Percentiles rank a stretch among this genome's conserved stretches.
These are phyloP conservation scores for Fusarium sp. DNA, from an alignment of 2,329 filamentous ascomycete genomes.

Conservation along the genomic window DNA sequence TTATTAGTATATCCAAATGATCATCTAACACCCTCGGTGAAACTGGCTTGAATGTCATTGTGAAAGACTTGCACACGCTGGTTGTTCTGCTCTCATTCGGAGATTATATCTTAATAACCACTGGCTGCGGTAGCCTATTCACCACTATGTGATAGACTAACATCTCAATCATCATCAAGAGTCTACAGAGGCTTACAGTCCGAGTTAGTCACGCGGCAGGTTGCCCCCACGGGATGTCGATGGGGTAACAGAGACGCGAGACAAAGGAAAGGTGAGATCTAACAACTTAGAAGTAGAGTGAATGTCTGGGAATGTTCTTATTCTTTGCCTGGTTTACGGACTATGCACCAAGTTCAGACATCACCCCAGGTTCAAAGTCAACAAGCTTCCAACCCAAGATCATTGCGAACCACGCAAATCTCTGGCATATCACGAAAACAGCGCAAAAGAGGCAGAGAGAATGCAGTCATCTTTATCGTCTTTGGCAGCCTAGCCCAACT, in stretches of 20 bases:
- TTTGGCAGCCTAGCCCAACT: slow-evolving; percentile 37
- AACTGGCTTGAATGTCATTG: too few relatives aligned
- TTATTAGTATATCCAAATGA: too few relatives aligned
- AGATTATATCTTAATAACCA: too few relatives aligned
- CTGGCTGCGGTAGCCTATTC: too few relatives aligned
- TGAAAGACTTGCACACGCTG: too few relatives aligned
- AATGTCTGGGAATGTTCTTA: too few relatives aligned
- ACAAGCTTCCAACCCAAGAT: not conserved
- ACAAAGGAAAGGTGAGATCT: too few relatives aligned
- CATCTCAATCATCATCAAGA: too few relatives aligned
- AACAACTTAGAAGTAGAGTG: too few relatives aligned
- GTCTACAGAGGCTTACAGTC: not conserved
- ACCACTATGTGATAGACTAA: too few relatives aligned
- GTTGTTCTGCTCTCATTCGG: too few relatives aligned
- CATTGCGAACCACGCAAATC: slow-evolving; percentile 28
- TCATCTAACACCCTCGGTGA: too few relatives aligned
- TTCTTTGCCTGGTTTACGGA: not conserved
- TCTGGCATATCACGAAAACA: slow-evolving; percentile 6
- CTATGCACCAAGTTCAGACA: not conserved
- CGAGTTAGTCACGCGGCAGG: not conserved
- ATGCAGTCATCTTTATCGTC: slow-evolving; percentile 33
- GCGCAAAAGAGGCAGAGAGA: slow-evolving; percentile 23
- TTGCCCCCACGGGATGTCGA: not conserved
- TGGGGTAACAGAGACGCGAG: not conserved
- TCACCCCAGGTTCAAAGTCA: not conserved